Percentiles rank a stretch among this genome's conserved stretches.
Evolutionary conservation across 805 yeast species (phyloP).

Genomic region (Danielia reshetovae): DNA sequence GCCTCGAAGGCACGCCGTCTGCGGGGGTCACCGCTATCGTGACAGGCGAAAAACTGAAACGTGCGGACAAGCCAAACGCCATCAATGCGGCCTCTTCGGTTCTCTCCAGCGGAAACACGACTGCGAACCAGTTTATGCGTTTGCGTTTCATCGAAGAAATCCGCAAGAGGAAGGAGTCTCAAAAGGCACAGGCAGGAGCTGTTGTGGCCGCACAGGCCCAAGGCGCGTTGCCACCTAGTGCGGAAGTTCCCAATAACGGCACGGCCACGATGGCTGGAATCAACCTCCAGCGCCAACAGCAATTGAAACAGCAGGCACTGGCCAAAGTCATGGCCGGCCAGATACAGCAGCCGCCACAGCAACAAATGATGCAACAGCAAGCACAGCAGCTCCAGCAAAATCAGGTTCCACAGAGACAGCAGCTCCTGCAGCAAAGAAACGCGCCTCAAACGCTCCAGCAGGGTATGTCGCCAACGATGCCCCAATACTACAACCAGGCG

Average conservation of each 20-base stretch:
- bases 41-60: conserved; percentile 5
- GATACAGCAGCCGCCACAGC: conserved; percentile 8
- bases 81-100: conserved; percentile 16
- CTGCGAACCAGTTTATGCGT: conserved; percentile 72
- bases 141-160: conserved; percentile 85
- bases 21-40: conserved; percentile 8
- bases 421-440: neutral
- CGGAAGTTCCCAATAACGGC: neutral
- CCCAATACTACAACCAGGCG: neutral
- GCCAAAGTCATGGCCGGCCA: conserved; percentile 7
- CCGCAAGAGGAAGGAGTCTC: conserved; percentile 56
- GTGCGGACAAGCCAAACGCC: conserved; percentile 4
- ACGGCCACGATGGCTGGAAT: neutral
- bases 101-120: conserved; percentile 21
- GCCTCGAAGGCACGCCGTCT: conserved; percentile 17
- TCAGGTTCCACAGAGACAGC: conserved; percentile 1
- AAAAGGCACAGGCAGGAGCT: conserved; percentile 39
- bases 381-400: conserved; percentile 13
- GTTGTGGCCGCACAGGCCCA: conserved; percentile 35
- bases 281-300: conserved; percentile 1
- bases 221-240: conserved; percentile 1
- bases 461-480: neutral
- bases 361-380: conserved; percentile 15
- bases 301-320: conserved; percentile 4
- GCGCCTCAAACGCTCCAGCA: neutral